These are phyloP conservation scores for Nannochloropsis limnetica DNA, from an alignment of 352 stramenopile species.

Conservation along the genomic window DNA sequence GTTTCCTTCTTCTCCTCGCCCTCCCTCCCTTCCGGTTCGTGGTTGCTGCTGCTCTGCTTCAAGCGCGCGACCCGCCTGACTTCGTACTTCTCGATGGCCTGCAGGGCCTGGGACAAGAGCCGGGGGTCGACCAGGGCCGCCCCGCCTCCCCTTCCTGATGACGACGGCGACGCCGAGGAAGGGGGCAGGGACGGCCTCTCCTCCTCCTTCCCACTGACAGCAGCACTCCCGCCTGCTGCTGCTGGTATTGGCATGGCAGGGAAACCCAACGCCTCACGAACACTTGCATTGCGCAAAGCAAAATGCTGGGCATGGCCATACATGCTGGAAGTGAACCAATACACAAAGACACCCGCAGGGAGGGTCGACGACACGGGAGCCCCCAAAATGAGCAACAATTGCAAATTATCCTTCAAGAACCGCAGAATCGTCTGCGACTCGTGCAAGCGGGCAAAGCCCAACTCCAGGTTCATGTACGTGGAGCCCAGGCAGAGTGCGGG, in stretches of 20 bases:
- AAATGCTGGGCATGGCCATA: slow-evolving; percentile 31
- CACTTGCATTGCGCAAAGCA: background rate
- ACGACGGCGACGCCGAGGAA: background rate
- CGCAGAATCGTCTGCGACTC: slow-evolving; percentile 19
- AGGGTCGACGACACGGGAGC: slow-evolving; percentile 14
- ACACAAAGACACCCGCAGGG: slow-evolving; percentile 8
- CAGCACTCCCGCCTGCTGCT: background rate
- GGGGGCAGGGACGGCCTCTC: background rate
- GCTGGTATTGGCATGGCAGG: background rate
- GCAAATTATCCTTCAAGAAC: slow-evolving; percentile 20
- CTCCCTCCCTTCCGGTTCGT: background rate
- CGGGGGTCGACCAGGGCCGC: background rate
- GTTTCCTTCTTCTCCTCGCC: slow-evolving; percentile 1
- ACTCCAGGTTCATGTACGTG: slow-evolving; percentile 23
- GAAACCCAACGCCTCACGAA: background rate
- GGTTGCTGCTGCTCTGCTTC: background rate
- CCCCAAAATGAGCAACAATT: slow-evolving; percentile 26
- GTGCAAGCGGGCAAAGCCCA: slow-evolving; percentile 12
- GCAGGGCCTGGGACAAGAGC: background rate
- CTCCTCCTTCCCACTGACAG: background rate
- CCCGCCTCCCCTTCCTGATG: background rate
- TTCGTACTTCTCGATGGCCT: background rate
- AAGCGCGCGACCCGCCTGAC: background rate
- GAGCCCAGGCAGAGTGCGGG: slow-evolving; percentile 13
- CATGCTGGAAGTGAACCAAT: slow-evolving; percentile 31